Evolutionary conservation across 1,139 yeast species (phyloP), one percentile per base, ranked within the genome.

Genomic region (Hyphopichia pseudoburtonii): DNA sequence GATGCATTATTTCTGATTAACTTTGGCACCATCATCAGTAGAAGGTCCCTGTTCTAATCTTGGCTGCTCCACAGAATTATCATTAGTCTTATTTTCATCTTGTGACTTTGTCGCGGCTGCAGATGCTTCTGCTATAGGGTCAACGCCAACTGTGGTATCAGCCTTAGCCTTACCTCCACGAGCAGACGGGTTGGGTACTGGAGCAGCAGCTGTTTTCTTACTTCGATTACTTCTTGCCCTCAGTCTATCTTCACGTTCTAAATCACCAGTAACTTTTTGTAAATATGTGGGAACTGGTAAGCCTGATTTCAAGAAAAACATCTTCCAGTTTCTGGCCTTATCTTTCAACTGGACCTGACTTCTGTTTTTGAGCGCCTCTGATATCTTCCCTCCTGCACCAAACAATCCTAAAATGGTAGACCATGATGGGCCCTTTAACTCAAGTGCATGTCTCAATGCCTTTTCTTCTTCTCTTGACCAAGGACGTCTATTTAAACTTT

Each of bases 271-370:
- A 18, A 90, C 97, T 47, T 83, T 81, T 38, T 68, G 71, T 45
- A 92, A 66, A 52, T 87, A 90, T 3, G 73, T 80, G 0, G 97
- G 97, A 4, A 90, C 78, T 5, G 86, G 80, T 33, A 78, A 62
- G 3, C 81, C 82, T 40, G 79, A 74, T 54, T 88, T 86, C 42
- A 89, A 64, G 56, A 84, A 88, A 46, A 84, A 83, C 74, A 87
- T 77, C 58, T 90, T 92, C 87, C 96, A 85, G 55, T 92, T 92
- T 47, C 97, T 75, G 0, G 97, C 97, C 56, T 92, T 92, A 57
- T 92, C 98, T 57, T 92, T 92, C 41, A 92, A 71, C 57, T 90
- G 97, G 10, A 90, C 89, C 55, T 89, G 95, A 10, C 85, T 82
- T 54, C 97, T 72, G 54, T 88, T 86, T 57, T 87, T 90, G 48